phyloP scores from a whole-genome alignment of 768 basidiomycete genomes.

The Amanita inopinata region DNA sequence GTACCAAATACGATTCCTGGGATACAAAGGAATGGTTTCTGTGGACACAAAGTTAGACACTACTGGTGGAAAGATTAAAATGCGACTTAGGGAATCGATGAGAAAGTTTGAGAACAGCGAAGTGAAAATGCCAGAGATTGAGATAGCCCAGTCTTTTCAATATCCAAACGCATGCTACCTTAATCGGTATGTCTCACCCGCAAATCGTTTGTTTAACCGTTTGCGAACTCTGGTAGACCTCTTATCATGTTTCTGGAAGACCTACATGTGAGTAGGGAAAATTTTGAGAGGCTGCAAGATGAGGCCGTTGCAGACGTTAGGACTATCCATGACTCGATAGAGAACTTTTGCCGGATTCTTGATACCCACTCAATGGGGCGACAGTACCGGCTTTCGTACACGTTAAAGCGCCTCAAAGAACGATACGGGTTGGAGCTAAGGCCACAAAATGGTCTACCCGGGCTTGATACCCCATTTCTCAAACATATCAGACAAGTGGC shows the following conservation, averaged over 20 bases:
- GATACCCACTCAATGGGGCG: constrained; percentile 34
- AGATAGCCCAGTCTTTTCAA: constrained; percentile 60
- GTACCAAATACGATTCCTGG: constrained; percentile 78
- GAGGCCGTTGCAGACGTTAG: constrained; percentile 43
- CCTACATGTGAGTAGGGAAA: constrained; percentile 47
- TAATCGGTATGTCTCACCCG: constrained; percentile 44
- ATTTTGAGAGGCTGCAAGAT: constrained; percentile 56
- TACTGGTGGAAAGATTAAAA: constrained; percentile 38
- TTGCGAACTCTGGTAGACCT: constrained; percentile 31
- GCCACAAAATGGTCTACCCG: constrained; percentile 20
- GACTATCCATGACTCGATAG: constrained; percentile 49
- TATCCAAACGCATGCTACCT: constrained; percentile 55
- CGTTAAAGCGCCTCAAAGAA: constrained; percentile 38
- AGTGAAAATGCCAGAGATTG: constrained; percentile 47
- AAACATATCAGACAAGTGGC: constrained; percentile 47
- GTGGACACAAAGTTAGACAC: constrained; percentile 48
- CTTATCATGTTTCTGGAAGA: constrained; percentile 76
- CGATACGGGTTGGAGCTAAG: constrained; percentile 39
- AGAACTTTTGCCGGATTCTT: constrained; percentile 39
- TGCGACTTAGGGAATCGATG: constrained; percentile 69
- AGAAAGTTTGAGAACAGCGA: constrained; percentile 55
- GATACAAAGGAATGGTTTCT: constrained; percentile 73
- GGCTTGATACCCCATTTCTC: constrained; percentile 49
- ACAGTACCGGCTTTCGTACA: constrained; percentile 37
- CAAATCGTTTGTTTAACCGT: background rate